These are phyloP conservation scores for Suillus subluteus DNA, from an alignment of 768 basidiomycete species.

Conservation along the genomic window DNA sequence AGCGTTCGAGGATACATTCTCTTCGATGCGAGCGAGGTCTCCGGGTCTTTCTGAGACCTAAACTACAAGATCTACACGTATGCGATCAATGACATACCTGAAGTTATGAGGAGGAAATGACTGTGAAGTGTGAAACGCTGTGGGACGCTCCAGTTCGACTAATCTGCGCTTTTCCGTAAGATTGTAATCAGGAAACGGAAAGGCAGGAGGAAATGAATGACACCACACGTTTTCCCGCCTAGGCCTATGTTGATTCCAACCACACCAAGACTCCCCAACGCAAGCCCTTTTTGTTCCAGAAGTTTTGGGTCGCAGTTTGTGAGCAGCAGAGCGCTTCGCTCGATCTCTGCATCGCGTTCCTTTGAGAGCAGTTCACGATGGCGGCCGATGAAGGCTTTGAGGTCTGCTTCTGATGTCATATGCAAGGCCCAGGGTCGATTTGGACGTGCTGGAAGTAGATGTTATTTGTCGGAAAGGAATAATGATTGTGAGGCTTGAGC, in stretches of 20 bases:
- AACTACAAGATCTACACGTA: slow-evolving; percentile 11
- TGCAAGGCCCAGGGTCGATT: not conserved
- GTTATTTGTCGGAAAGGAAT: too few relatives aligned
- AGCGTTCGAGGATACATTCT: slow-evolving; percentile 52
- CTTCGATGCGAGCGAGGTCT: slow-evolving; percentile 86
- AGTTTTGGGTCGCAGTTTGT: slow-evolving; percentile 83
- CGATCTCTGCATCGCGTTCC: slow-evolving; percentile 87
- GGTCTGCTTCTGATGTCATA: slow-evolving; percentile 30
- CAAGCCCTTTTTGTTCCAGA: slow-evolving; percentile 87
- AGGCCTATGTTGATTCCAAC: slow-evolving; percentile 79
- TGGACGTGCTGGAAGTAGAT: not conserved
- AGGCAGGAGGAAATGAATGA: not conserved
- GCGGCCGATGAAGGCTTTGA: slow-evolving; percentile 65
- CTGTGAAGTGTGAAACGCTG: slow-evolving; percentile 73
- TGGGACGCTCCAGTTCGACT: slow-evolving; percentile 83
- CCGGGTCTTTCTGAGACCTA: slow-evolving; percentile 60
- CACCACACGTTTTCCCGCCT: slow-evolving; percentile 84
- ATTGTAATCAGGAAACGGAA: slow-evolving; percentile 12
- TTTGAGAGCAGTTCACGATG: slow-evolving; percentile 66
- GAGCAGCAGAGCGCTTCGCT: slow-evolving; percentile 75
- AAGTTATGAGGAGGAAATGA: slow-evolving; percentile 87
- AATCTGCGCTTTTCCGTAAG: slow-evolving; percentile 58
- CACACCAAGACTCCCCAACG: slow-evolving; percentile 73
- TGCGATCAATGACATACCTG: slow-evolving; percentile 47
- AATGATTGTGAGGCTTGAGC: not conserved